Base-by-base conservation (phyloP, 129 eudicot genomes). In the Flaveria sonorensis region DNA sequence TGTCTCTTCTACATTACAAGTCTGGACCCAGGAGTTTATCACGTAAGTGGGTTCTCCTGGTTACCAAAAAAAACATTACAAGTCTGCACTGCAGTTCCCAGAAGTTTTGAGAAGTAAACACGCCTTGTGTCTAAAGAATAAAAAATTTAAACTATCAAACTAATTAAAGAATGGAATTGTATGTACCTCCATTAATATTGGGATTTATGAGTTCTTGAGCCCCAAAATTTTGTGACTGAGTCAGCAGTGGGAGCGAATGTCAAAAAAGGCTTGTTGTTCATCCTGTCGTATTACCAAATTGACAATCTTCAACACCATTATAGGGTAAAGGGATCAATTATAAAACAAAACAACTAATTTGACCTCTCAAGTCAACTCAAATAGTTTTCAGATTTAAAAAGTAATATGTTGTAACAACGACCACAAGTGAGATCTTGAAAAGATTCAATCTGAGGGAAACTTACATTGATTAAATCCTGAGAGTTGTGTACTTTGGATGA, bases 401-500 rank as follows among this genome's bases (percentile, higher is more conserved):
- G 23, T 28, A 4, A 51, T 12, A 28, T 45, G n/a, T 39, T 15
- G 23, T 71, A 23, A 40, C 21, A 9, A 71, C 3, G 5, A n/a
- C 16, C 10, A 71, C 8, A 45, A 68, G 51, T 5, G 20, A 19
- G 21, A 68, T 68, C 19, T 24, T 62, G 62, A 30, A 15, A 30
- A 55, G 76, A 45, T 30, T 30, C 14, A 40, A 20, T 46, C 28
- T 10, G 45, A 11, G 21, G 42, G 10, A 18, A 36, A 78, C 96
- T 87, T 78, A 87, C 96, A 64, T n/a, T 68, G 42, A 79, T 78
- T 48, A 79, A 74, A 71, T 80, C 85, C 63, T 71, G 82, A 82
- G 86, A 50, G 24, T 79, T 66, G 62, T 79, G 74, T 11, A 82
- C 46, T 55, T 87, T 77, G 40, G 83, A 64, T 63, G 83, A 72